Evolutionary conservation across 2,329 filamentous ascomycete species (phyloP).

Genomic region (Verticillium nubilum): DNA sequence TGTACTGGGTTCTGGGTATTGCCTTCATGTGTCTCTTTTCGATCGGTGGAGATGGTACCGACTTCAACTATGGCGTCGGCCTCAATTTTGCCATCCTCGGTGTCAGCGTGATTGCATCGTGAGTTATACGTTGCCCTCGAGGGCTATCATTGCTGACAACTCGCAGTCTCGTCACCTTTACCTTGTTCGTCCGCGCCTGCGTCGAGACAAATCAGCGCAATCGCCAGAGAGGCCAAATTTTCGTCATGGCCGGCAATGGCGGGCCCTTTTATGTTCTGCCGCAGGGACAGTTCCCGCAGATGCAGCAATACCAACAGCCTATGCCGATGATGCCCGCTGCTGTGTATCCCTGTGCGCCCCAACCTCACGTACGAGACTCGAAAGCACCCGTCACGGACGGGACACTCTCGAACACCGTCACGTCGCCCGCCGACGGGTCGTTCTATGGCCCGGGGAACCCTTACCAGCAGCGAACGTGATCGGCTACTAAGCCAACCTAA

Average conservation of each 20-base stretch:
- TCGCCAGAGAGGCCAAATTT: conserved; percentile 1
- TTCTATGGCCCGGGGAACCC: background rate
- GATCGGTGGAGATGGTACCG: conserved; percentile 1
- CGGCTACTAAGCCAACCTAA: background rate
- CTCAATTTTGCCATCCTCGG: background rate
- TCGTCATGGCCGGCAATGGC: conserved; percentile 4
- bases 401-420: background rate
- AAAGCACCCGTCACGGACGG: background rate
- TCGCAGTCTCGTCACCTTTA: conserved; percentile 24
- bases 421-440: background rate
- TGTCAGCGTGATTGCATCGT: background rate
- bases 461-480: background rate
- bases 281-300: background rate
- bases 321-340: background rate
- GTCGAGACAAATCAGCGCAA: conserved; percentile 29
- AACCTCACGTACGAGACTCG: background rate
- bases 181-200: conserved; percentile 33
- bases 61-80: background rate
- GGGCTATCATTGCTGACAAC: background rate
- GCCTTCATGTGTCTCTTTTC: conserved; percentile 15
- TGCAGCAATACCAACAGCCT: background rate
- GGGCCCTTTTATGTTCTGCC: background rate
- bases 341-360: background rate
- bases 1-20: conserved; percentile 22
- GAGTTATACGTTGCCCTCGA: background rate